phyloP scores from a whole-genome alignment of 164 flowering plant species.

The Tetrastigma voinierianum region DNA sequence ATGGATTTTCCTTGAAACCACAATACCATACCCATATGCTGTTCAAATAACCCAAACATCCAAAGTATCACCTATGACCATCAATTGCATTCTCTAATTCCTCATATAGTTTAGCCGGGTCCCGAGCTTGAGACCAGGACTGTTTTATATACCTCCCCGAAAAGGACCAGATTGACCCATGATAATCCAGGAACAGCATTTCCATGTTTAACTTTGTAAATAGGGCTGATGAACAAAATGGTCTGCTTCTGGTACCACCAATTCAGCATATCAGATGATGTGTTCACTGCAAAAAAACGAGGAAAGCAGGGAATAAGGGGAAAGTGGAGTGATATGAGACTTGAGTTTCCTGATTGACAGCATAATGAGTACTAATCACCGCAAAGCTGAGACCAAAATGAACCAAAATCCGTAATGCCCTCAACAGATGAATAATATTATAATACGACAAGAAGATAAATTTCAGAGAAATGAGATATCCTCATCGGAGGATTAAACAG shows the following conservation, averaged over 20 bases:
- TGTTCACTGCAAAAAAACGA: not conserved
- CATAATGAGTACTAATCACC: not conserved
- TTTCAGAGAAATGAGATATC: too few relatives aligned
- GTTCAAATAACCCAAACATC: constrained; percentile 75
- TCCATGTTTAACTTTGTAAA: constrained; percentile 1
- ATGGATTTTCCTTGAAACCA: constrained; percentile 82
- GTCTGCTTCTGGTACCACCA: not conserved
- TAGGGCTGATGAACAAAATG: not conserved
- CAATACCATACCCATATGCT: constrained; percentile 71
- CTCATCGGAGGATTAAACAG: too few relatives aligned
- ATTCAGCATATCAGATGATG: not conserved
- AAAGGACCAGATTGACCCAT: constrained; percentile 13
- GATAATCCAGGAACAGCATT: not conserved
- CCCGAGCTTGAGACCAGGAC: constrained; percentile 79
- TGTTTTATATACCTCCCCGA: constrained; percentile 52
- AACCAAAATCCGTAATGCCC: not conserved
- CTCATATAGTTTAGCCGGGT: constrained; percentile 52
- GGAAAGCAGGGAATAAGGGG: not conserved
- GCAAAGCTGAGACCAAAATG: not conserved
- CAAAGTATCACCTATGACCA: constrained; percentile 43
- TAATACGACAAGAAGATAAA: not conserved
- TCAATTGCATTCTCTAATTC: constrained; percentile 59
- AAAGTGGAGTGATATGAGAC: not conserved
- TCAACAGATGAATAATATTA: not conserved
- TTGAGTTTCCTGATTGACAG: constrained; percentile 7